phyloP scores from a whole-genome alignment of 2,329 filamentous ascomycete genomes.

The Alternaria rosae region DNA sequence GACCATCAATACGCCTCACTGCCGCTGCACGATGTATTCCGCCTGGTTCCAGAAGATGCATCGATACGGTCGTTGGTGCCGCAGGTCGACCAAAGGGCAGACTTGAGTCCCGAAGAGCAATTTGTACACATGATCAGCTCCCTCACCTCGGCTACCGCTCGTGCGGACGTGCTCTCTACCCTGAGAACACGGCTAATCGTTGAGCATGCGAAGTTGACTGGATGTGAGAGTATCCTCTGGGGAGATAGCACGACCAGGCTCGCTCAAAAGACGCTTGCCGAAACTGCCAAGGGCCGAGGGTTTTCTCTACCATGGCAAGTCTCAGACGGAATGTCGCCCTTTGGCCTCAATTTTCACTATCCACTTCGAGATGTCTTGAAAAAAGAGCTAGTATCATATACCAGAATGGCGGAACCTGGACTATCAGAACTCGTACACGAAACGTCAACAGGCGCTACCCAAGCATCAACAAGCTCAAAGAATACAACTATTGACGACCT shows the following conservation, averaged over 20 bases:
- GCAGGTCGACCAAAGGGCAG: background rate
- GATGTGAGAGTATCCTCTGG: slow-evolving; percentile 76
- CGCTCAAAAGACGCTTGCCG: slow-evolving; percentile 82
- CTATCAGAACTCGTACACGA: slow-evolving; percentile 54
- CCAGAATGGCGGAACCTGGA: slow-evolving; percentile 61
- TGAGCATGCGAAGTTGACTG: slow-evolving; percentile 54
- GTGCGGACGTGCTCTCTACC: slow-evolving; percentile 74
- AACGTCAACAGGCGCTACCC: slow-evolving; percentile 26
- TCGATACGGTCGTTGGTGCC: slow-evolving; percentile 31
- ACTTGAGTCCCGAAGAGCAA: slow-evolving; percentile 26
- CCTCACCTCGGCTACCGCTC: slow-evolving; percentile 76
- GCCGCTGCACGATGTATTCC: slow-evolving; percentile 66
- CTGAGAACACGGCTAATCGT: slow-evolving; percentile 77
- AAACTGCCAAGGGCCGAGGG: slow-evolving; percentile 90
- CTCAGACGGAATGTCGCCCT: slow-evolving; percentile 73
- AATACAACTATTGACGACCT: slow-evolving; percentile 90
- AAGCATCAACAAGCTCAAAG: slow-evolving; percentile 67
- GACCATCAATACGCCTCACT: slow-evolving; percentile 69
- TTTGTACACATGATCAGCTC: slow-evolving; percentile 64
- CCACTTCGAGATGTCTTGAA: slow-evolving; percentile 85
- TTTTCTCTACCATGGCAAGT: slow-evolving; percentile 83
- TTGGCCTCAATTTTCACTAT: slow-evolving; percentile 72
- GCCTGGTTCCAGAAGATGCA: slow-evolving; percentile 29
- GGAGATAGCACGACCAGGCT: slow-evolving; percentile 88
- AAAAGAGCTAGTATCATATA: slow-evolving; percentile 77